Evolutionary conservation across 139 green algal genomes (phyloP).

Genomic region (Asterochloris erici): DNA sequence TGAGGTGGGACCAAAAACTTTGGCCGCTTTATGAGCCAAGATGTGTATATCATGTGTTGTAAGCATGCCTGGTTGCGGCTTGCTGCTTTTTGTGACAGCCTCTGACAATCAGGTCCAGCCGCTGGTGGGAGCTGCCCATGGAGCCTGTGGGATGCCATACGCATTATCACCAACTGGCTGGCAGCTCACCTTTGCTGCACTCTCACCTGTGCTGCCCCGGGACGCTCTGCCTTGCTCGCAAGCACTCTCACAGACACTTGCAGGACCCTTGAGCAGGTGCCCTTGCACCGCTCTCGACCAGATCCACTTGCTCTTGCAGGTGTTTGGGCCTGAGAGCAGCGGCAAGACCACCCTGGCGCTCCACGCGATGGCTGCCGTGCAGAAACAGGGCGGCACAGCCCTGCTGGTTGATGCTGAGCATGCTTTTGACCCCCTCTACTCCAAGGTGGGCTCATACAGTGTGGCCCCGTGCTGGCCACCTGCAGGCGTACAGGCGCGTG

Average conservation of each 20-base stretch:
- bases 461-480: too few relatives aligned
- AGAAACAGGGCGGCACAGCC: slow-evolving; percentile 54
- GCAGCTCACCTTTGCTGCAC: too few relatives aligned
- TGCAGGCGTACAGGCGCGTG: too few relatives aligned
- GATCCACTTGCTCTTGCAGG: slow-evolving; percentile 38
- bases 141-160: too few relatives aligned
- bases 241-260: background rate
- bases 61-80: too few relatives aligned
- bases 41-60: background rate
- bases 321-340: slow-evolving; percentile 88
- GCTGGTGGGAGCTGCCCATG: too few relatives aligned
- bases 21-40: background rate
- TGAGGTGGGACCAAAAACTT: slow-evolving; percentile 53
- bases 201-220: too few relatives aligned
- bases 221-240: too few relatives aligned
- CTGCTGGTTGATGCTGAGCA: slow-evolving; percentile 94
- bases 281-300: background rate
- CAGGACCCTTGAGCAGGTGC: background rate
- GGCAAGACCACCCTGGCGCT: slow-evolving; percentile 97
- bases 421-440: slow-evolving; percentile 88
- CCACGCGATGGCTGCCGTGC: slow-evolving; percentile 88
- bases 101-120: too few relatives aligned
- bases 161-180: too few relatives aligned
- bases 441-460: slow-evolving; percentile 37
- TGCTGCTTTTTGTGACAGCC: background rate